Percentiles rank a stretch among this genome's conserved stretches.
phyloP scores from a whole-genome alignment of 2,329 filamentous ascomycete species.

The Allantophomopsis lycopodina region DNA sequence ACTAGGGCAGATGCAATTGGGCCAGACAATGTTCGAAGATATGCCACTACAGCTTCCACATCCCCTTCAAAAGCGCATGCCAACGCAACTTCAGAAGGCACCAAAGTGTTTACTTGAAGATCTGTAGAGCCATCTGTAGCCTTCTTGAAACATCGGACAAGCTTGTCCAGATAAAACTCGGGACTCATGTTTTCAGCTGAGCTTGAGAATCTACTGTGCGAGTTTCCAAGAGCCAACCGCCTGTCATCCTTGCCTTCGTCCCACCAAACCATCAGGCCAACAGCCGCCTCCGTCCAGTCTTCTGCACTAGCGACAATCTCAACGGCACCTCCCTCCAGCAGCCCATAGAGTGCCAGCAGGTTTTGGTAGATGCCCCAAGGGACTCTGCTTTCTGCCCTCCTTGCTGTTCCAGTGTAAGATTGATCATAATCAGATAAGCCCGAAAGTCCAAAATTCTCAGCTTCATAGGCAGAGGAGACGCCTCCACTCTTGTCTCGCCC shows the following conservation, averaged over 20 bases:
- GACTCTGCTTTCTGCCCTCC: conserved; percentile 70
- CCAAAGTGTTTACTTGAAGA: conserved; percentile 64
- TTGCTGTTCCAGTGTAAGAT: conserved; percentile 51
- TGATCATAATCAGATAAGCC: conserved; percentile 34
- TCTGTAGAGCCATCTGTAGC: conserved; percentile 53
- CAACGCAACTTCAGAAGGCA: conserved; percentile 66
- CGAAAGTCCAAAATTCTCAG: conserved; percentile 24
- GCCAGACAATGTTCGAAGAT: conserved; percentile 70
- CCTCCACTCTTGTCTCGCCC: conserved; percentile 39
- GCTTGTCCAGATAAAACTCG: conserved; percentile 59
- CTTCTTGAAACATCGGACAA: conserved; percentile 54
- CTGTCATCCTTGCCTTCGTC: conserved; percentile 55
- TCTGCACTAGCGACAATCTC: conserved; percentile 66
- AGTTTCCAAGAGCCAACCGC: conserved; percentile 12
- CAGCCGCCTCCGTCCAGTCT: conserved; percentile 84
- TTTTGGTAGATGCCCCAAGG: conserved; percentile 87
- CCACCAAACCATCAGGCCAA: conserved; percentile 85
- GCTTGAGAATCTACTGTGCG: conserved; percentile 11
- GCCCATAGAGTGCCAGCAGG: conserved; percentile 65
- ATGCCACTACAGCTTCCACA: conserved; percentile 57
- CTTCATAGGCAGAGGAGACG: conserved; percentile 22
- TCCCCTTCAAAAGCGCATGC: conserved; percentile 77
- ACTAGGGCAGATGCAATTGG: conserved; percentile 65
- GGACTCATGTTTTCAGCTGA: conserved; percentile 28
- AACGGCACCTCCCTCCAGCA: conserved; percentile 61